Evolutionary conservation across 1,284 basidiomycete genomes (phyloP), one percentile per base, ranked within the genome.

Genomic region (Puccinia hordei): DNA sequence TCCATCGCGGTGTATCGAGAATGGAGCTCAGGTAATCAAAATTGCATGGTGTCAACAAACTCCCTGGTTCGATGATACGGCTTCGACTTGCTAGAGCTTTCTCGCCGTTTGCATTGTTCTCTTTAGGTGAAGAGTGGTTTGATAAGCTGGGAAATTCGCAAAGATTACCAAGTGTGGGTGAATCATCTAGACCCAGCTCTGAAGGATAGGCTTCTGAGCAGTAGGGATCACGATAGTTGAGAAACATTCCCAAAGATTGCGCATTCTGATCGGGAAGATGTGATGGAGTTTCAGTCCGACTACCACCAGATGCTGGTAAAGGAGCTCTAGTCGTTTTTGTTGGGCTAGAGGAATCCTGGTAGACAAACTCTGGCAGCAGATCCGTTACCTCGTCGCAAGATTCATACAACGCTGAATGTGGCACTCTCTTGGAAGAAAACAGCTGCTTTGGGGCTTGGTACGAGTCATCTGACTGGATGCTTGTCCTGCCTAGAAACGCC

Each of bases 81-180:
- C n/a, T n/a, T n/a, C n/a, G 10, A 38, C 38, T 65, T 19, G 38
- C 8, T 41, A 27, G 41, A n/a, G 22, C 27, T 19, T 66, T 38
- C 24, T 44, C 38, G 13, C 38, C n/a, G 1, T 24, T 27, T 2
- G 22, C 3, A 35, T 46, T 44, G 10, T 27, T 10, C 1, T 17
- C 22, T 46, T 12, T 24, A 15, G 63, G n/a, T n/a, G 41, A 44
- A 3, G 38, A 46, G 38, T 27, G 9, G 0, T 10, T n/a, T 12
- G 61, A 13, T 38, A 10, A 22, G 22, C 2, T 38, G 3, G 63
- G 63, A 17, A 66, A 46, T 46, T 66, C 63, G 10, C 41, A 17
- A 13, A 46, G n/a, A 46, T 66, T 46, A 35, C 63, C 63, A 27
- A 66, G 63, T 24, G 63, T 66, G n/a, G 63, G 63, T 19, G 63